A percentile compares a stretch with the other conserved stretches of the same genome.
phyloP scores from a whole-genome alignment of 1,284 basidiomycete species.

The Inonotus hispidus region DNA sequence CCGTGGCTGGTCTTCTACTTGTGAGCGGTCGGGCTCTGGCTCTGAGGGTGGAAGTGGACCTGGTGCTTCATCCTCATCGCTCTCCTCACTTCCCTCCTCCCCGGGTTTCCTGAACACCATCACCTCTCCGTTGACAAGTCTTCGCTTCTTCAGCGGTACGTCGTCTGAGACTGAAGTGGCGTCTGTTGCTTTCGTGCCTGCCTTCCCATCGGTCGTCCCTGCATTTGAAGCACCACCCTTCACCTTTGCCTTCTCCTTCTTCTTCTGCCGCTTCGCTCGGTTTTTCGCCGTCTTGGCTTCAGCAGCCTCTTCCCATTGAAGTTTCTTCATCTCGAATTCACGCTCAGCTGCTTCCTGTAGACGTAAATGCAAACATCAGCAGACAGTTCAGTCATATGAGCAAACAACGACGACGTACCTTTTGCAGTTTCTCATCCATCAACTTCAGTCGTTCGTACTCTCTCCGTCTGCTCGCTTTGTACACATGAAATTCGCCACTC shows the following conservation, averaged over 20 bases:
- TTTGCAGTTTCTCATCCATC: conserved; percentile 78
- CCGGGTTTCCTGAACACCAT: conserved; percentile 38
- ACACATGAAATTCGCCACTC: conserved; percentile 96
- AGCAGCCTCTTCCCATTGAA: conserved; percentile 56
- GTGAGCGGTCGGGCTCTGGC: conserved; percentile 9
- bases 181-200: background rate
- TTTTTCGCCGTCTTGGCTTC: conserved; percentile 92
- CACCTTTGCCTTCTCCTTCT: conserved; percentile 64
- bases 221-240: conserved; percentile 29
- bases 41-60: conserved; percentile 14
- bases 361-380: background rate
- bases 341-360: conserved; percentile 56
- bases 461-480: conserved; percentile 89
- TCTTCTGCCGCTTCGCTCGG: conserved; percentile 84
- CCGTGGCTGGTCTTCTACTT: conserved; percentile 8
- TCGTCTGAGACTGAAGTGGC: conserved; percentile 21
- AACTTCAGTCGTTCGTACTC: conserved; percentile 94
- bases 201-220: background rate
- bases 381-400: background rate
- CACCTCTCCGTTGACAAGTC: conserved; percentile 36
- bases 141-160: conserved; percentile 41
- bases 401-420: conserved; percentile 44
- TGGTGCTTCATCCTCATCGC: conserved; percentile 22
- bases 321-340: conserved; percentile 65
- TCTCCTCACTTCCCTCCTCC: conserved; percentile 30